Evolutionary conservation across 495 filamentous ascomycete genomes (phyloP), one percentile per base, ranked within the genome.

Genomic region (Umbilicaria muhlenbergii): DNA sequence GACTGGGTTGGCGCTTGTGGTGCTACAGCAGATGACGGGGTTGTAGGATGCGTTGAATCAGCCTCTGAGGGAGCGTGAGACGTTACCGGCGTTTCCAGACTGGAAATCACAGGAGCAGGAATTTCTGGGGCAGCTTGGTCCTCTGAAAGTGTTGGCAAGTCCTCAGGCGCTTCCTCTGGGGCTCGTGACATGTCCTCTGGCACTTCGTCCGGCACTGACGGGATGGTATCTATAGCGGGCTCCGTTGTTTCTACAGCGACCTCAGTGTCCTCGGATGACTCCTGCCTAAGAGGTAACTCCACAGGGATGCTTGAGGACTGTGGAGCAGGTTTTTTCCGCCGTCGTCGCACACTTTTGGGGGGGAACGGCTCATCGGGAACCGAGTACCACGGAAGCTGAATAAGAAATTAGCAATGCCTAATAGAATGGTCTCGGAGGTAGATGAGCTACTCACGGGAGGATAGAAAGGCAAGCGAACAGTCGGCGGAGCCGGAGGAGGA

Each of bases 361-460:
- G 87, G 85, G 55, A 91, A 93, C 3, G 72, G 57, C 13, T 60
- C 50, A 17, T 81, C 76, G 3, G 79, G 75, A 31, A 70, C 67
- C 19, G 86, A 93, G n/a, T 79, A 66, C 86, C 86, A 93, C 11
- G 87, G 87, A 3, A 94, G 64, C 77, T 84, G 51, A 8, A 45
- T 31, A 8, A 36, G 6, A 8, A 10, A 1, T 28, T 28, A 28
- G 24, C 8, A 28, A 28, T 28, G 24, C 18, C 47, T 16, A 32
- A 41, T 15, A 21, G 34, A 49, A 13, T 53, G 46, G 42, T 21
- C 44, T 34, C 34, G 38, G 33, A 36, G 18, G n/a, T 3, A 35
- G 14, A 39, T 33, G 10, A 36, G 33, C 15, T 28, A 70, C 78
- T 70, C 69, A 85, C 80, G 15, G 78, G 76, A 51, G 78, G 70